Conservation (phyloP, 2,329 filamentous ascomycete genomes). For the Sordariomycetes sp. region DNA sequence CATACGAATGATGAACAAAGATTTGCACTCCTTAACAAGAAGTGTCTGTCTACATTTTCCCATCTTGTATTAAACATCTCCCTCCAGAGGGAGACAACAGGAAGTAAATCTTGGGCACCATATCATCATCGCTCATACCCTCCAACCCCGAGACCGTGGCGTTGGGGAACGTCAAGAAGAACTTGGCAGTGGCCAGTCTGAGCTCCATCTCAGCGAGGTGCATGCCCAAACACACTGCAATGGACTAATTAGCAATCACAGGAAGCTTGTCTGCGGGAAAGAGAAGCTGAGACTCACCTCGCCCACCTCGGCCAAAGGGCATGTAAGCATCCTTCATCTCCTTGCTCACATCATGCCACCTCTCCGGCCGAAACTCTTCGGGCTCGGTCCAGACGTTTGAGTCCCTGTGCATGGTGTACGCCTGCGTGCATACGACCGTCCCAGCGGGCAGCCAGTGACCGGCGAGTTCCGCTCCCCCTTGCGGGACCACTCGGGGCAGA, state of each 20-base stretch:
- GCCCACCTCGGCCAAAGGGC: conserved; percentile 43
- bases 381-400: conserved; percentile 48
- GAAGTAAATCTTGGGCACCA: conserved; percentile 22
- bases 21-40: no score
- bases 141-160: conserved; percentile 18
- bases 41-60: no score
- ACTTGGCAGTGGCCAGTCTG: conserved; percentile 37
- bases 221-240: conserved; percentile 38
- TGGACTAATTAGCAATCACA: neutral
- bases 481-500: conserved; percentile 29
- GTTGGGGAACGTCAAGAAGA: conserved; percentile 38
- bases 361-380: conserved; percentile 45
- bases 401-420: conserved; percentile 1
- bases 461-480: conserved; percentile 15
- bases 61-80: no score
- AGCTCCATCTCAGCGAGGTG: conserved; percentile 49
- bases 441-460: neutral
- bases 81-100: conserved; percentile 18
- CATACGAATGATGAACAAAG: no score
- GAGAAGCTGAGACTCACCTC: no score
- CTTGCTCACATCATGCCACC: conserved; percentile 43
- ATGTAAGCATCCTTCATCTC: conserved; percentile 38
- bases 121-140: conserved; percentile 24
- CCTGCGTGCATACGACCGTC: neutral
- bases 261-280: no score